These are phyloP conservation scores for Colletotrichum cuscutae DNA, from an alignment of 2,329 filamentous ascomycete species.

Conservation along the genomic window DNA sequence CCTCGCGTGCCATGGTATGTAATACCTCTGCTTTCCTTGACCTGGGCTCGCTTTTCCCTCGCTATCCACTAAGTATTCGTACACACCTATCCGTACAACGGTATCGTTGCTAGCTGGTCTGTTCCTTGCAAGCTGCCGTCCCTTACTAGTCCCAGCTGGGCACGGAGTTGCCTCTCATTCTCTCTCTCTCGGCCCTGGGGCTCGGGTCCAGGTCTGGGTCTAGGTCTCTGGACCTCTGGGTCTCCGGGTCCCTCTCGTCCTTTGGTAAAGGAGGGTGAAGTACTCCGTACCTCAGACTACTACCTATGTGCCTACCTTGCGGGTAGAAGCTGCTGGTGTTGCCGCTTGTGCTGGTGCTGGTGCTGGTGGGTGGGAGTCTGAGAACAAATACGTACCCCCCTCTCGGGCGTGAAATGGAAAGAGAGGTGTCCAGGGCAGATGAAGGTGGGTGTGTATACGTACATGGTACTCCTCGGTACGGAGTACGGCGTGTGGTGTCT, in stretches of 20 bases:
- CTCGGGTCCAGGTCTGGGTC: conserved; percentile 5
- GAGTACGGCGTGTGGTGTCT: no score
- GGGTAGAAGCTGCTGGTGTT: no score
- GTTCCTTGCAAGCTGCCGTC: conserved; percentile 12
- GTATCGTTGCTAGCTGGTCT: background rate
- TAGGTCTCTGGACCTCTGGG: background rate
- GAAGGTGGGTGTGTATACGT: background rate
- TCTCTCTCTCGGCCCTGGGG: background rate
- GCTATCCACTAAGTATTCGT: background rate
- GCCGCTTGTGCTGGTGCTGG: no score
- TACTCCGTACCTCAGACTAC: no score
- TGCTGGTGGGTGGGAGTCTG: background rate
- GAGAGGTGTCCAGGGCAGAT: background rate
- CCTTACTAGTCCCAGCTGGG: conserved; percentile 13
- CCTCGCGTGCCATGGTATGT: background rate
- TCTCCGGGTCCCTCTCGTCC: conserved; percentile 2
- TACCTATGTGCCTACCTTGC: no score
- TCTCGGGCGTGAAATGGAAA: background rate
- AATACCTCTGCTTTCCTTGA: background rate
- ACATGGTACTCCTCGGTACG: background rate
- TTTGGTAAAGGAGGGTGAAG: background rate
- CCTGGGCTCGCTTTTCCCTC: background rate
- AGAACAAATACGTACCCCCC: background rate
- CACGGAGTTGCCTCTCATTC: conserved; percentile 7
- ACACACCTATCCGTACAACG: background rate